A percentile compares a stretch with the other conserved stretches of the same genome.
These are phyloP conservation scores for apple (Malus domestica) DNA, from an alignment of 306 rosid genomes.

Conservation along the genomic window ASM211411v1 NC_041802.1:31292001-31292500, in stretches of 20 bases:
- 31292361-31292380: too few relatives aligned
- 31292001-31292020: conserved; percentile 13
- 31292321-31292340: too few relatives aligned
- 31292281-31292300: neutral
- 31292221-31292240: conserved; percentile 21
- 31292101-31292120: neutral
- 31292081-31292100: neutral
- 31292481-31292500: too few relatives aligned
- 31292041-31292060: conserved; percentile 22
- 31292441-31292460: too few relatives aligned
- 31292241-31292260: neutral
- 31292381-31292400: too few relatives aligned
- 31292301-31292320: neutral
- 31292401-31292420: too few relatives aligned
- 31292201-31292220: neutral
- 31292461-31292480: too few relatives aligned
- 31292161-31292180: conserved; percentile 33
- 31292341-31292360: too few relatives aligned
- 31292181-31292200: conserved; percentile 22
- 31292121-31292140: conserved; percentile 24
- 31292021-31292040: conserved; percentile 30
- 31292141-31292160: conserved; percentile 25
- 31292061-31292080: conserved; percentile 31
- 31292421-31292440: too few relatives aligned
- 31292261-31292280: neutral